Evolutionary conservation across 139 green algal genomes (phyloP).

Genomic region (Asterochloris sp.): DNA sequence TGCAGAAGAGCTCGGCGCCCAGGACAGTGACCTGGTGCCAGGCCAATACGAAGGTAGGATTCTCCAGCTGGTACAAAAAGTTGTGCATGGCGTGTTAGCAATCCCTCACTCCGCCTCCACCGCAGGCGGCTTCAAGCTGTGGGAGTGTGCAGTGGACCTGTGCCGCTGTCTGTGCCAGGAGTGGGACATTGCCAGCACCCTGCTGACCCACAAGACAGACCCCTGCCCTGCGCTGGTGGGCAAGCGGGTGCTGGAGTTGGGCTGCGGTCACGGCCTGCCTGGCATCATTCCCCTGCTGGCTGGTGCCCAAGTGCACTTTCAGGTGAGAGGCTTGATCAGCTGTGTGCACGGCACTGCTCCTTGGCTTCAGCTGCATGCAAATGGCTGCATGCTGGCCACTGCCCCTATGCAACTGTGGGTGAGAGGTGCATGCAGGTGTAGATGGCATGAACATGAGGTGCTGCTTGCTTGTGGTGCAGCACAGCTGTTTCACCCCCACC

Average conservation of each 20-base stretch:
- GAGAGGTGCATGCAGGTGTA: too few species aligned
- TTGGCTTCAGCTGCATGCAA: too few species aligned
- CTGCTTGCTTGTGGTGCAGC: too few species aligned
- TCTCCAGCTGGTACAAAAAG: not conserved
- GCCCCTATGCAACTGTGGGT: too few species aligned
- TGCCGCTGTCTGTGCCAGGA: constrained; percentile 48
- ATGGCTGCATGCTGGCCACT: too few species aligned
- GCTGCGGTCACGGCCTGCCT: constrained; percentile 88
- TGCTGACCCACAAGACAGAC: constrained; percentile 1
- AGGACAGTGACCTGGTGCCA: constrained; percentile 53
- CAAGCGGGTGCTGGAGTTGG: constrained; percentile 80
- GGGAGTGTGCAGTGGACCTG: constrained; percentile 85
- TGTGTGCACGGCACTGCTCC: too few species aligned
- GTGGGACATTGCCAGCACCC: constrained; percentile 7
- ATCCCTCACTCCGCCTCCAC: not conserved
- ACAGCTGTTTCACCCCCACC: too few species aligned
- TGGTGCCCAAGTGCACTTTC: constrained; percentile 68
- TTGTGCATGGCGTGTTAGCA: not conserved
- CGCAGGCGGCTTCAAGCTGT: constrained; percentile 89
- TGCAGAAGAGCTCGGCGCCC: not conserved
- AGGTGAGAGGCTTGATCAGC: constrained; percentile 27
- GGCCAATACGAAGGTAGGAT: constrained; percentile 52
- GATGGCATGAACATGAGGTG: too few species aligned
- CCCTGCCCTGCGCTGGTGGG: constrained; percentile 27
- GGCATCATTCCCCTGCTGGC: constrained; percentile 68